These are phyloP conservation scores for Holtermanniella nyarrowii DNA, from an alignment of 768 basidiomycete genomes.

Conservation along the genomic window DNA sequence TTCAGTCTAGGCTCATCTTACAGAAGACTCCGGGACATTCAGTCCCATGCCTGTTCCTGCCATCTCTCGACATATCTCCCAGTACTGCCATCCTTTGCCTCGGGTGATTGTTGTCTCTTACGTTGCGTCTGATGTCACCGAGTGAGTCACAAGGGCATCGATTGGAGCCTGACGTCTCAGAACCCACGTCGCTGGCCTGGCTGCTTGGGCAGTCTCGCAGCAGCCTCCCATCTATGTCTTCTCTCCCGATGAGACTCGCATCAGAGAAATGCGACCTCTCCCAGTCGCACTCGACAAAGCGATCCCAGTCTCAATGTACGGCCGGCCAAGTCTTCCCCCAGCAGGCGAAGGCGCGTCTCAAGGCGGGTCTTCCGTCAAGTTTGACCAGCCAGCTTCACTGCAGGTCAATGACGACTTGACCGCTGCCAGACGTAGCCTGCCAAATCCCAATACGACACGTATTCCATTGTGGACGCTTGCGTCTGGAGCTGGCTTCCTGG, in stretches of 20 bases:
- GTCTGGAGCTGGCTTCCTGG: constrained; percentile 24
- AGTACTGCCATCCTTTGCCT: constrained; percentile 31
- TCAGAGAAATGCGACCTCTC: constrained; percentile 22
- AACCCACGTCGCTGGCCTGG: constrained; percentile 29
- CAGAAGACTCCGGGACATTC: constrained; percentile 35
- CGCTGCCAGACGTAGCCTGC: not conserved
- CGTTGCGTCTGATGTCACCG: constrained; percentile 27
- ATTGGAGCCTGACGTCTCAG: constrained; percentile 6
- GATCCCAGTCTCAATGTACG: constrained; percentile 37
- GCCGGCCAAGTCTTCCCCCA: not conserved
- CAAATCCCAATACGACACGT: constrained; percentile 5
- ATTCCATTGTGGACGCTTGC: constrained; percentile 32
- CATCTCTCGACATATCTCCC: constrained; percentile 32
- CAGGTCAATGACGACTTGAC: too few species aligned
- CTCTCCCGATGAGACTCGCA: constrained; percentile 32
- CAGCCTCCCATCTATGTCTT: constrained; percentile 29
- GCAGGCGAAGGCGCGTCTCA: not conserved
- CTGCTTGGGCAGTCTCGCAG: constrained; percentile 27
- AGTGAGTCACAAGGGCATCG: constrained; percentile 16
- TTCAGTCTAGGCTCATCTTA: not conserved
- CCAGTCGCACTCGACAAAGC: constrained; percentile 26
- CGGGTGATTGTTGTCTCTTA: constrained; percentile 36
- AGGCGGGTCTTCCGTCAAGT: not conserved
- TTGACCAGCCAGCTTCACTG: not conserved
- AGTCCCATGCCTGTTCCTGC: constrained; percentile 33